Conservation (phyloP, 2,329 filamentous ascomycete genomes). For the Arthroderma sp. region DNA sequence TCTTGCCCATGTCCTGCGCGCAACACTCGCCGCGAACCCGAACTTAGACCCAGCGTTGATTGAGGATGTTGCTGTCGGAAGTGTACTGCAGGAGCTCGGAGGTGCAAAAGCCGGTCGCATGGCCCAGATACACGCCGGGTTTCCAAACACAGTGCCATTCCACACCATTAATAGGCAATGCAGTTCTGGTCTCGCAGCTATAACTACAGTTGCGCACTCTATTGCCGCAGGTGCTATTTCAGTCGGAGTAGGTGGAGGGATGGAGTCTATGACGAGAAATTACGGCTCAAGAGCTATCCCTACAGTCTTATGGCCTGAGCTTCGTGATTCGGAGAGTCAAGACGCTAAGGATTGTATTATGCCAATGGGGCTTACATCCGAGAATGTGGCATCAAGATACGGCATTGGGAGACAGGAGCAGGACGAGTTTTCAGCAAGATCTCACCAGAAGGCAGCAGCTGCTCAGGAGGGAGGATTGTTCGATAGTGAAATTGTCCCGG, state of each 20-base stretch:
- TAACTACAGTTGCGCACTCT: conserved; percentile 59
- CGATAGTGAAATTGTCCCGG: conserved; percentile 65
- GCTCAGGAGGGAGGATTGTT: conserved; percentile 61
- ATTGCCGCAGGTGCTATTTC: conserved; percentile 64
- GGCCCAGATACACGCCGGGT: conserved; percentile 75
- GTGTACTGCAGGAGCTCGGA: conserved; percentile 80
- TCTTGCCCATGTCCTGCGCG: conserved; percentile 49
- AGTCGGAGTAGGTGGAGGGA: conserved; percentile 69
- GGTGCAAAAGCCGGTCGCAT: conserved; percentile 83
- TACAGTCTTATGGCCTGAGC: conserved; percentile 60
- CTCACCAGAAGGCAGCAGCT: conserved; percentile 57
- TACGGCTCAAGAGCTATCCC: conserved; percentile 80
- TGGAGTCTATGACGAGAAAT: conserved; percentile 94
- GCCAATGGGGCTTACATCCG: conserved; percentile 82
- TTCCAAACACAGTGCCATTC: conserved; percentile 57
- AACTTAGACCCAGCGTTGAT: conserved; percentile 56
- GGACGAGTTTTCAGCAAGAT: conserved; percentile 66
- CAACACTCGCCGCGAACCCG: conserved; percentile 59
- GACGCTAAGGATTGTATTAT: conserved; percentile 79
- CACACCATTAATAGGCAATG: conserved; percentile 86
- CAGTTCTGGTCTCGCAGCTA: conserved; percentile 61
- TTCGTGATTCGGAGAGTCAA: conserved; percentile 50
- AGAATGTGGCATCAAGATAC: conserved; percentile 75
- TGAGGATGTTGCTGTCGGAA: conserved; percentile 74
- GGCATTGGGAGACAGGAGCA: conserved; percentile 61